Percentiles rank a stretch among this genome's conserved stretches.
Evolutionary conservation across 2,329 filamentous ascomycete species (phyloP).

Genomic region (Trichoderma arundinaceum): DNA sequence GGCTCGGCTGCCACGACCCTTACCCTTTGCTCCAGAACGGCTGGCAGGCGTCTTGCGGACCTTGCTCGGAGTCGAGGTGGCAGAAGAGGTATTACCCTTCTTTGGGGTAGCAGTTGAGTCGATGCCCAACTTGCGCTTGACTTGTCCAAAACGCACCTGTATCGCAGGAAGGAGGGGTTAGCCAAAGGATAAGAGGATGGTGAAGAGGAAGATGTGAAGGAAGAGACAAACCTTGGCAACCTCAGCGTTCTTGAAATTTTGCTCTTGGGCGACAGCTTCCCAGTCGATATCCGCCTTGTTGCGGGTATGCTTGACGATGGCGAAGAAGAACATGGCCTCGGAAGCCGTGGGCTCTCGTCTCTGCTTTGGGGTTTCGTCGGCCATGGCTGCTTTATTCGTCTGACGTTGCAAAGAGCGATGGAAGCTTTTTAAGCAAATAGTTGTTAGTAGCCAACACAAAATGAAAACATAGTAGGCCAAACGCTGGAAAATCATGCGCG

Average conservation of each 20-base stretch:
- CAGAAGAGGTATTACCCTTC: constrained; percentile 36
- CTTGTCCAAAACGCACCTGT: constrained; percentile 56
- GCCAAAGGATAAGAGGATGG: neutral
- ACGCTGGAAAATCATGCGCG: neutral
- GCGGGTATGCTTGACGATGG: constrained; percentile 51
- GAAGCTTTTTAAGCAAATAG: neutral
- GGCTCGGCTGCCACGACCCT: constrained; percentile 33
- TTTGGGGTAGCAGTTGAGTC: constrained; percentile 35
- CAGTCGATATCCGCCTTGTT: constrained; percentile 56
- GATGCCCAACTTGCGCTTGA: constrained; percentile 55
- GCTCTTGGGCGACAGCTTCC: constrained; percentile 50
- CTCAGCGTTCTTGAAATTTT: constrained; percentile 52
- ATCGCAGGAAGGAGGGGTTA: neutral
- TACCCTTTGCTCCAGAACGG: constrained; percentile 38
- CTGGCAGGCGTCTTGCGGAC: constrained; percentile 41
- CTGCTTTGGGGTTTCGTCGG: constrained; percentile 39
- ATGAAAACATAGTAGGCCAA: neutral
- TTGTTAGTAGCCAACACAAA: neutral
- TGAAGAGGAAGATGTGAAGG: too few relatives aligned
- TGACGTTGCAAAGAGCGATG: neutral
- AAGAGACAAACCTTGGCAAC: constrained; percentile 49
- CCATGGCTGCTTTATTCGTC: constrained; percentile 38
- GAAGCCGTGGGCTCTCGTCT: constrained; percentile 47
- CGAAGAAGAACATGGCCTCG: constrained; percentile 53
- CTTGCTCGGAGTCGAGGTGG: constrained; percentile 38